phyloP scores from a whole-genome alignment of 2,329 filamentous ascomycete species.

The Tolypocladium endophyticum region DNA sequence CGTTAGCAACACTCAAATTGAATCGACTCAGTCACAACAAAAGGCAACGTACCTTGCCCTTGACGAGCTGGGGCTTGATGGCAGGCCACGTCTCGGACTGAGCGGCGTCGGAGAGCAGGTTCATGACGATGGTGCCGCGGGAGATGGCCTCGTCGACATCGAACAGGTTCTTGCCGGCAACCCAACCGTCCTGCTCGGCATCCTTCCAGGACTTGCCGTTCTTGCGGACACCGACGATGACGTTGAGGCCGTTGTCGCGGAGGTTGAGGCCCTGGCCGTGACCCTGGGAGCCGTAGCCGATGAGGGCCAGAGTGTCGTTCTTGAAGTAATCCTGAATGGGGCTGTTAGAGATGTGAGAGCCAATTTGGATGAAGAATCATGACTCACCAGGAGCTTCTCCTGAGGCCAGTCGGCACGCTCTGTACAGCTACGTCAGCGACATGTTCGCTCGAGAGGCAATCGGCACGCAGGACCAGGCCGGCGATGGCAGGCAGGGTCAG shows the following conservation, averaged over 20 bases:
- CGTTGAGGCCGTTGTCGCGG: constrained; percentile 98
- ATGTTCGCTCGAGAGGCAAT: constrained; percentile 1
- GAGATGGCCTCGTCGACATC: constrained; percentile 94
- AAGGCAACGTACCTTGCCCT: constrained; percentile 75
- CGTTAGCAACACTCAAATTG: constrained; percentile 10
- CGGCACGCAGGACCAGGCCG: neutral
- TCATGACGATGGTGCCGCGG: constrained; percentile 95
- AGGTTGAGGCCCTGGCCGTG: constrained; percentile 99
- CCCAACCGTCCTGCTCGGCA: constrained; percentile 93
- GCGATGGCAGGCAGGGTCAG: neutral
- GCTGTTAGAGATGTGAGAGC: constrained; percentile 3
- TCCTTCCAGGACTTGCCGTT: constrained; percentile 98
- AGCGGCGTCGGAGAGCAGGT: constrained; percentile 93
- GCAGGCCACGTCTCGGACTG: constrained; percentile 98
- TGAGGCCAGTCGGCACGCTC: constrained; percentile 98
- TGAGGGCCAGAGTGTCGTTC: constrained; percentile 97
- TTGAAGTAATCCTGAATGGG: constrained; percentile 86
- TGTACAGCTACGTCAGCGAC: constrained; percentile 23
- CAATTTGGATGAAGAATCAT: constrained; percentile 3
- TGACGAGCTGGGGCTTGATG: constrained; percentile 95
- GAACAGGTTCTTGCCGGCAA: constrained; percentile 97
- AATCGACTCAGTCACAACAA: neutral
- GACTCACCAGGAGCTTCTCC: constrained; percentile 89
- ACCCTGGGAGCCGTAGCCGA: constrained; percentile 95
- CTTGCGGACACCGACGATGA: constrained; percentile 98